Conservation (phyloP, 1,284 basidiomycete genomes). For the Phylloporus gajari region DNA sequence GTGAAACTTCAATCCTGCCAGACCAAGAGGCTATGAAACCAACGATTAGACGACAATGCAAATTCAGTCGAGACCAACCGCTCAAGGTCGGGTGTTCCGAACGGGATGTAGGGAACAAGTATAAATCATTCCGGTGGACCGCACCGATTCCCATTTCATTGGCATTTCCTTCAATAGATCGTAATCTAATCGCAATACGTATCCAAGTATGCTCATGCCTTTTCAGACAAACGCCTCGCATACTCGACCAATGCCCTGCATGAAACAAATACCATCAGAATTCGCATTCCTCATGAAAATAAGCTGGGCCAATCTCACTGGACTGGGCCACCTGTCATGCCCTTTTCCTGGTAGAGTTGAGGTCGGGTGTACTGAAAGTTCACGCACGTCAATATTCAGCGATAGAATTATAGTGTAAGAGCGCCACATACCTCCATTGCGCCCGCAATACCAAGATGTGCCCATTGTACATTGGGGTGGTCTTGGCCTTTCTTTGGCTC, state of each 20-base stretch:
- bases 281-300: not conserved
- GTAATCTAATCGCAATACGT: not conserved
- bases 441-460: slow-evolving; percentile 88
- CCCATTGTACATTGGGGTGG: slow-evolving; percentile 71
- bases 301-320: slow-evolving; percentile 38
- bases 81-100: too few relatives aligned
- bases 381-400: slow-evolving; percentile 6
- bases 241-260: slow-evolving; percentile 40
- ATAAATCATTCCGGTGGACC: too few relatives aligned
- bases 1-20: too few relatives aligned
- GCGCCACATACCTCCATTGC: slow-evolving; percentile 70
- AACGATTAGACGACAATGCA: too few relatives aligned
- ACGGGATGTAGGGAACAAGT: too few relatives aligned
- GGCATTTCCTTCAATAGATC: not conserved
- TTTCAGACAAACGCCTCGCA: slow-evolving; percentile 36
- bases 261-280: slow-evolving; percentile 7
- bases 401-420: not conserved
- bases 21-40: too few relatives aligned
- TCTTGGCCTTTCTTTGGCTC: slow-evolving; percentile 61
- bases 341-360: slow-evolving; percentile 74
- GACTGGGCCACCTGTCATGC: slow-evolving; percentile 85
- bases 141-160: not conserved
- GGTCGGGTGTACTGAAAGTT: slow-evolving; percentile 59
- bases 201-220: slow-evolving; percentile 22
- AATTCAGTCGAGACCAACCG: too few relatives aligned